Evolutionary conservation across 805 yeast species (phyloP).

Genomic region (Vanderwaltozyma verrucispora): DNA sequence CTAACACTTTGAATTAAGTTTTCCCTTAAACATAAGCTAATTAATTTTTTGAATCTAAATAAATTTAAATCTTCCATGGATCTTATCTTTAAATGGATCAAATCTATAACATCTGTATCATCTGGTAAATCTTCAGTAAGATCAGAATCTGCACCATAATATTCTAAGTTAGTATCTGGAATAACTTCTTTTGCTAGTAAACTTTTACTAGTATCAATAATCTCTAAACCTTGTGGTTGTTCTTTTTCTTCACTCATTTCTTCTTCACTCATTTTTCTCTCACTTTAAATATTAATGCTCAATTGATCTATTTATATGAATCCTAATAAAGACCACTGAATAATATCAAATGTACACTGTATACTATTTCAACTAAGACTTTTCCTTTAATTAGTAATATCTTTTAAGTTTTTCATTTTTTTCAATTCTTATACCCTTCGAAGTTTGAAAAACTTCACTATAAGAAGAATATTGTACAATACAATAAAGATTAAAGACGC

Average conservation of each 20-base stretch:
- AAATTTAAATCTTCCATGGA: conserved; percentile 54
- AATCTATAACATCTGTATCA: conserved; percentile 52
- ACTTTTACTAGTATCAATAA: conserved; percentile 1
- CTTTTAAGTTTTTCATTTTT: no score
- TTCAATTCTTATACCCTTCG: no score
- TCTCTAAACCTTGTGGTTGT: not conserved
- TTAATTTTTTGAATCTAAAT: conserved; percentile 45
- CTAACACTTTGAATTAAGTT: conserved; percentile 68
- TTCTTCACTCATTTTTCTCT: no score
- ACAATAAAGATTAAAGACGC: no score
- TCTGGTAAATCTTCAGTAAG: conserved; percentile 44
- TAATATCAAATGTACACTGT: no score
- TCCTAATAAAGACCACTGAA: no score
- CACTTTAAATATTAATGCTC: no score
- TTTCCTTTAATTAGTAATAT: no score
- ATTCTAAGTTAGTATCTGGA: conserved; percentile 34
- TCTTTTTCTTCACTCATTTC: not conserved
- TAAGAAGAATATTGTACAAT: no score
- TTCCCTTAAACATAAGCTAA: conserved; percentile 65
- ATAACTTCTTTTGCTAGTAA: conserved; percentile 8
- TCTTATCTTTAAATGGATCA: conserved; percentile 59
- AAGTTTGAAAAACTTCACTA: no score
- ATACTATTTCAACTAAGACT: no score
- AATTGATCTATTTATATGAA: no score
- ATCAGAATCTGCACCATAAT: conserved; percentile 59